Base-by-base conservation (phyloP, 805 yeast species). In the Candida pini region DNA sequence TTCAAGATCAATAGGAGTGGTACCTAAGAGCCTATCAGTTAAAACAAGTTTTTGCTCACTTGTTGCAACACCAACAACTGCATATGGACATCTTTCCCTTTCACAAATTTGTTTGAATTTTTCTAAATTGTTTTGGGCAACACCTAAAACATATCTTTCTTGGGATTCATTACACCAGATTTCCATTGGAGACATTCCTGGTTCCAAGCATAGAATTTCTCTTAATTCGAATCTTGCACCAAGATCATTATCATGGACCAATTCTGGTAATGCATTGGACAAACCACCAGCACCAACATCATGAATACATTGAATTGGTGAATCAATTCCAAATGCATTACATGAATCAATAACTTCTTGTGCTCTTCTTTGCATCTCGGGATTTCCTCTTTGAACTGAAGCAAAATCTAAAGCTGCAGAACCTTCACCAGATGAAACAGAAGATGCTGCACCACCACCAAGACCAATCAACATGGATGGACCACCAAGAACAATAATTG, bases 281-380 rank as follows among this genome's bases (percentile, higher is more conserved):
- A 92, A 69, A 32, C 99, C 99, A 62, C 99, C 99, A 31, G 99
- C 99, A 62, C 99, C 99, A 30, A 92, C 98, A 64, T 92, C 99
- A 60, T 92, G 99, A 50, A 92, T 84, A 25, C 94, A 88, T 62
- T 89, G 92, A 45, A 92, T 85, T 33, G 97, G 97, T 39, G 68
- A 71, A 15, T 65, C 65, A 10, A 64, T 64, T 33, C 95, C 96
- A 34, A 85, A 68, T 3, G 96, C 79, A 28, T 80, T 79, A 73
- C 99, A 92, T 13, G 94, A 78, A 60, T 90, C 95, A 45, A 92
- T 90, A 28, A 92, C 99, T 71, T 87, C 92, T 64, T 92, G 99
- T 20, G 97, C 96, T 59, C 99, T 82, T 66, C 98, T 85, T 67
- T 92, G 96, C 83, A 92, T 89, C 66, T 92, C 99, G 14, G 99